Percentiles rank a stretch among this genome's conserved stretches.
These are phyloP conservation scores for Candida ipomoeae DNA, from an alignment of 805 yeast genomes.

Conservation along the genomic window DNA sequence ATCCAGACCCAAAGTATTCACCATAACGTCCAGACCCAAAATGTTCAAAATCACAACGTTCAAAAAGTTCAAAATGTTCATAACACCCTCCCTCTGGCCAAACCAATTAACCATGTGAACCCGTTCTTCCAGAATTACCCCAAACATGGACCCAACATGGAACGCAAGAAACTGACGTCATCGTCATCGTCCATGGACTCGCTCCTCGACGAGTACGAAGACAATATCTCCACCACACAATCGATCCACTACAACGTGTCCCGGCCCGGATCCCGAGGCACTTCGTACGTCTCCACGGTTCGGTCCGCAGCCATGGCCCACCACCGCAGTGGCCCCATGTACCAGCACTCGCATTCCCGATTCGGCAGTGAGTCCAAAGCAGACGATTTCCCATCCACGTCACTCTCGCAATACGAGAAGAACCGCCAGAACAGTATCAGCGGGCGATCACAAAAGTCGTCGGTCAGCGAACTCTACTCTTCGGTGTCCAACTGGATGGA, in stretches of 20 bases:
- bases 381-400: conserved; percentile 30
- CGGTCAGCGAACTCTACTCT: conserved; percentile 38
- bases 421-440: conserved; percentile 17
- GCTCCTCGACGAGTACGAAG: conserved; percentile 42
- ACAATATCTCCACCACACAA: conserved; percentile 31
- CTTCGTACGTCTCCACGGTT: conserved; percentile 19
- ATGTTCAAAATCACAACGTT: too few relatives aligned
- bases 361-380: neutral
- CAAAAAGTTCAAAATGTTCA: neutral
- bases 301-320: neutral
- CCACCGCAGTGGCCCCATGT: neutral
- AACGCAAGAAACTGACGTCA: conserved; percentile 3
- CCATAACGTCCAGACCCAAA: too few relatives aligned
- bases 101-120: conserved; percentile 9
- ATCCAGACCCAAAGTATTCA: too few relatives aligned
- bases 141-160: neutral
- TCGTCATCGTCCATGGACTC: conserved; percentile 35
- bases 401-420: conserved; percentile 34
- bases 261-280: conserved; percentile 26
- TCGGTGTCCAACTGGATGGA: conserved; percentile 54
- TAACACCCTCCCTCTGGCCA: neutral
- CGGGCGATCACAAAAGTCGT: conserved; percentile 32
- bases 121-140: neutral
- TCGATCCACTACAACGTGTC: conserved; percentile 23
- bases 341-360: neutral